phyloP scores from a whole-genome alignment of 768 basidiomycete genomes.

The Phylloporus sp. region DNA sequence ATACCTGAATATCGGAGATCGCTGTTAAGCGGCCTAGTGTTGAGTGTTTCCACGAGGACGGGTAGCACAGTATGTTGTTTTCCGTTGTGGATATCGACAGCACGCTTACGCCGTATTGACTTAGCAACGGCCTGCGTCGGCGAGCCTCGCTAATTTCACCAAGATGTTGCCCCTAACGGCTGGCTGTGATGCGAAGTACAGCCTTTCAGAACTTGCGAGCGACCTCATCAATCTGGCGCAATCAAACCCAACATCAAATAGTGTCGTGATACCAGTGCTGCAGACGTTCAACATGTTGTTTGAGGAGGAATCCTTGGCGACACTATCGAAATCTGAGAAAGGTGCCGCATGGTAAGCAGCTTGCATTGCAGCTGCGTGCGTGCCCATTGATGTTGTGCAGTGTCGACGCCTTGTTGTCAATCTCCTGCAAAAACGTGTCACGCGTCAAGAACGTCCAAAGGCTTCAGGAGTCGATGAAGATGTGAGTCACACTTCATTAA shows the following conservation, averaged over 20 bases:
- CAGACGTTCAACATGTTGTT: slow-evolving; percentile 72
- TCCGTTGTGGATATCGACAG: slow-evolving; percentile 6
- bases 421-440: slow-evolving; percentile 59
- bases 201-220: slow-evolving; percentile 46
- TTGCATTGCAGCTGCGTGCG: slow-evolving; percentile 9
- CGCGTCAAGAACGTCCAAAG: slow-evolving; percentile 81
- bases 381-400: slow-evolving; percentile 34
- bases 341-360: slow-evolving; percentile 52
- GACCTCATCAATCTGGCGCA: slow-evolving; percentile 58
- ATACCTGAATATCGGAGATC: slow-evolving; percentile 57
- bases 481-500: slow-evolving; percentile 48
- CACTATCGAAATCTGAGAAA: slow-evolving; percentile 41
- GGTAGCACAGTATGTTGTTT: slow-evolving; percentile 68
- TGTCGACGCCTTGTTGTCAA: slow-evolving; percentile 47
- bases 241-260: slow-evolving; percentile 56
- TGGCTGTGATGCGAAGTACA: slow-evolving; percentile 35
- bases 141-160: slow-evolving; percentile 57
- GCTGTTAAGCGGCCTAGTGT: slow-evolving; percentile 67
- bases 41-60: slow-evolving; percentile 81
- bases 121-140: slow-evolving; percentile 68
- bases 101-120: slow-evolving; percentile 12
- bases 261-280: slow-evolving; percentile 76
- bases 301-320: slow-evolving; percentile 58
- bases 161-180: slow-evolving; percentile 45
- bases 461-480: slow-evolving; percentile 77